Evolutionary conservation across 2,329 filamentous ascomycete genomes (phyloP).

Genomic region (Stylonectria norvegica): DNA sequence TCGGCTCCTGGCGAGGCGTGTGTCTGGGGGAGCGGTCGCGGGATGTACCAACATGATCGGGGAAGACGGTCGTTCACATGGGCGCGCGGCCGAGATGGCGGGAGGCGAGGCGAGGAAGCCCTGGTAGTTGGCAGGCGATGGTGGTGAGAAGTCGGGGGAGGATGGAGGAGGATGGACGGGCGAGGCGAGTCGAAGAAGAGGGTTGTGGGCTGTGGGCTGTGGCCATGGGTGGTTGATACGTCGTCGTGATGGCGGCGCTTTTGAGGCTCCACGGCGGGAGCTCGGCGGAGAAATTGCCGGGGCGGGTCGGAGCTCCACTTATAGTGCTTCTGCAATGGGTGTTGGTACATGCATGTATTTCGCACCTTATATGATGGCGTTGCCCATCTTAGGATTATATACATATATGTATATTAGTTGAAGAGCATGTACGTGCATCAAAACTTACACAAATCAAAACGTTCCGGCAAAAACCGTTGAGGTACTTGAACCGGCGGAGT

Average conservation of each 20-base stretch:
- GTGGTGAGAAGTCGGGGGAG: background rate
- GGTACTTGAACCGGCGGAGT: no score
- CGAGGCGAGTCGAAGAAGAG: constrained; percentile 1
- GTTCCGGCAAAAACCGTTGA: no score
- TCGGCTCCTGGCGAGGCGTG: constrained; percentile 36
- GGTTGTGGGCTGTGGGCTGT: no score
- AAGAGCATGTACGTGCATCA: no score
- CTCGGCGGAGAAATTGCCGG: constrained; percentile 24
- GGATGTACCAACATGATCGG: constrained; percentile 43
- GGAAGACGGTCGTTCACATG: constrained; percentile 31
- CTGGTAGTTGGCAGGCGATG: background rate
- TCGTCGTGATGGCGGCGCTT: constrained; percentile 17
- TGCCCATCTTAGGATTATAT: no score
- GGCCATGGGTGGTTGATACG: constrained; percentile 10
- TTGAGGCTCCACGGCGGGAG: constrained; percentile 13
- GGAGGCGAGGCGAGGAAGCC: background rate
- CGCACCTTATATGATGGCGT: no score
- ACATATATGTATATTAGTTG: no score
- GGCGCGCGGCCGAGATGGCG: constrained; percentile 21
- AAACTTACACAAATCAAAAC: no score
- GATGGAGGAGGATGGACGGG: background rate
- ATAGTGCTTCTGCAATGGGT: no score
- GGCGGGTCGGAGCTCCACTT: no score
- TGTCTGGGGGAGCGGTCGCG: constrained; percentile 34
- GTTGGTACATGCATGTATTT: no score